Evolutionary conservation across 768 basidiomycete species (phyloP).

Genomic region (Lentinula raphanica): DNA sequence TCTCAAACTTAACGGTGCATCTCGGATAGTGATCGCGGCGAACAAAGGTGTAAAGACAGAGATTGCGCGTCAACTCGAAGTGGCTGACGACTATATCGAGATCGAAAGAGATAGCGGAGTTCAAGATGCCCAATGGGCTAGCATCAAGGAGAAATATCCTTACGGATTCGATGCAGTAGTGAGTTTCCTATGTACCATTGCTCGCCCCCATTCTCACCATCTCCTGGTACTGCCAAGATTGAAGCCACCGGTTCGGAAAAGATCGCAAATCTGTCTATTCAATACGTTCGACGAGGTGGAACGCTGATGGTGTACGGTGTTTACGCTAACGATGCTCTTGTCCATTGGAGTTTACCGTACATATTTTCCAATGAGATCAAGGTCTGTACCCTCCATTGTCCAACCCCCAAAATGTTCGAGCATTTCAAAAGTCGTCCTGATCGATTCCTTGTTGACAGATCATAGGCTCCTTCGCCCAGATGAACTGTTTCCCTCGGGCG

Average conservation of each 20-base stretch:
- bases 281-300: slow-evolving; percentile 69
- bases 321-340: slow-evolving; percentile 64
- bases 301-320: slow-evolving; percentile 74
- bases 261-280: slow-evolving; percentile 65
- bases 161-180: slow-evolving; percentile 86
- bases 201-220: neutral
- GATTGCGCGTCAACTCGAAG: slow-evolving; percentile 72
- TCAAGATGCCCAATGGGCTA: slow-evolving; percentile 73
- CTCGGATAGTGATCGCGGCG: slow-evolving; percentile 75
- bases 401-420: neutral
- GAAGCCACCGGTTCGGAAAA: slow-evolving; percentile 74
- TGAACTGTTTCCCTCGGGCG: slow-evolving; percentile 85
- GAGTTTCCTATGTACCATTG: slow-evolving; percentile 10
- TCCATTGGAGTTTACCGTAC: slow-evolving; percentile 63
- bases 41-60: slow-evolving; percentile 92
- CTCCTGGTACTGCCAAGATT: slow-evolving; percentile 23
- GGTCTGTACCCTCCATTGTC: too few species aligned
- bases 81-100: slow-evolving; percentile 82
- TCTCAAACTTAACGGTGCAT: slow-evolving; percentile 81
- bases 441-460: slow-evolving; percentile 31
- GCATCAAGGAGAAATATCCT: slow-evolving; percentile 75
- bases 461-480: slow-evolving; percentile 80
- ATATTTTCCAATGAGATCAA: slow-evolving; percentile 67
- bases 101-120: slow-evolving; percentile 57
- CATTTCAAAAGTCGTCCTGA: neutral